Evolutionary conservation across 345 rosid genomes (phyloP).

Genomic region (Sisymbrium altissimum): DNA sequence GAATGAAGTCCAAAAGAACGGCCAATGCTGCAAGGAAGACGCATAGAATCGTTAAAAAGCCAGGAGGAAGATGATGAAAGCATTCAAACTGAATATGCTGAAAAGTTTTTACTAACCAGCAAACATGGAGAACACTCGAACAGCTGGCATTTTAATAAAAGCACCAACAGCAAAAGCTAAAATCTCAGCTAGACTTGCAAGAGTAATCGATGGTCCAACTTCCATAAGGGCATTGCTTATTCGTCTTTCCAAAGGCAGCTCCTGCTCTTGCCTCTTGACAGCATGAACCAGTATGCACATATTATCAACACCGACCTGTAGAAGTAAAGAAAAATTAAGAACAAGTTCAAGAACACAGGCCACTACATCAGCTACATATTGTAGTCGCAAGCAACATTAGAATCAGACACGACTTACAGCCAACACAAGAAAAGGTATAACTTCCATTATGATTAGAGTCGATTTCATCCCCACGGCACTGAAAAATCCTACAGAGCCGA

Average conservation of each 20-base stretch:
- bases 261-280: slow-evolving; percentile 85
- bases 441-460: slow-evolving; percentile 96
- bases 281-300: slow-evolving; percentile 97
- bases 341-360: neutral
- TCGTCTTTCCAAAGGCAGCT: slow-evolving; percentile 71
- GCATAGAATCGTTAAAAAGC: slow-evolving; percentile 11
- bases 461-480: slow-evolving; percentile 94
- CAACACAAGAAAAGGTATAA: slow-evolving; percentile 93
- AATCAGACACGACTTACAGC: slow-evolving; percentile 63
- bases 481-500: slow-evolving; percentile 93
- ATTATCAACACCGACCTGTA: slow-evolving; percentile 95
- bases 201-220: slow-evolving; percentile 98
- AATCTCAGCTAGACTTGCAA: slow-evolving; percentile 93
- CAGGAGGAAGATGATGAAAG: neutral
- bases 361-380: neutral
- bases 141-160: slow-evolving; percentile 96
- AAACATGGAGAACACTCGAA: slow-evolving; percentile 96
- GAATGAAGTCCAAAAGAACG: slow-evolving; percentile 89
- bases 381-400: neutral
- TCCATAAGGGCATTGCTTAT: slow-evolving; percentile 95
- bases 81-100: neutral
- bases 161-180: slow-evolving; percentile 96
- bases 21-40: slow-evolving; percentile 75
- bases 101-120: slow-evolving; percentile 57
- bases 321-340: neutral